Conservation (phyloP, 2,329 filamentous ascomycete genomes). For the Cladosporium oxysporum region DNA sequence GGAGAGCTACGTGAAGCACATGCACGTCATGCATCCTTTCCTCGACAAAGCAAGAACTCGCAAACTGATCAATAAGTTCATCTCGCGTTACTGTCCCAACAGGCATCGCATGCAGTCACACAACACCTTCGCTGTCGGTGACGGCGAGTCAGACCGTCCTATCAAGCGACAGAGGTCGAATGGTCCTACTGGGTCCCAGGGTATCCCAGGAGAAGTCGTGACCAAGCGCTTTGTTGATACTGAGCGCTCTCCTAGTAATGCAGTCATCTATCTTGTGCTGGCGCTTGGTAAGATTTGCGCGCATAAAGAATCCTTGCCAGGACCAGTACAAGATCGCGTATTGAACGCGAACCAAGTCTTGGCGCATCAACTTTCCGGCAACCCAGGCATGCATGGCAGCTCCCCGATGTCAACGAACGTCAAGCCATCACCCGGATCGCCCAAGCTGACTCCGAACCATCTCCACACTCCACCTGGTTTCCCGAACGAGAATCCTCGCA, state of each 20-base stretch:
- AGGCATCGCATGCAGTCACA: constrained; percentile 23
- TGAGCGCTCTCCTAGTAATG: constrained; percentile 72
- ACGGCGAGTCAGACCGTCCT: constrained; percentile 30
- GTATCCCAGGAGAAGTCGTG: constrained; percentile 14
- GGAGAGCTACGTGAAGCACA: constrained; percentile 59
- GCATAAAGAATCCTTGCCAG: constrained; percentile 53
- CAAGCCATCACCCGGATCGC: constrained; percentile 43
- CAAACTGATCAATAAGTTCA: constrained; percentile 55
- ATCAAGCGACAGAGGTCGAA: constrained; percentile 37
- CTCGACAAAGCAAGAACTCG: constrained; percentile 57
- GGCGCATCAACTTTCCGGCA: constrained; percentile 33
- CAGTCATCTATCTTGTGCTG: constrained; percentile 77
- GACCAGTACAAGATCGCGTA: constrained; percentile 56
- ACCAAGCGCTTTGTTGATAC: constrained; percentile 32
- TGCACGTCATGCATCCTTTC: constrained; percentile 66
- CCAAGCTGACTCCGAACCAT: constrained; percentile 38
- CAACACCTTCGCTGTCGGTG: constrained; percentile 29
- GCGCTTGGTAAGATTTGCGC: constrained; percentile 83
- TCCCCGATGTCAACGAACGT: constrained; percentile 36
- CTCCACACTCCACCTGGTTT: constrained; percentile 34
- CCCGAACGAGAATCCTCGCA: constrained; percentile 5
- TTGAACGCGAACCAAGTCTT: constrained; percentile 40
- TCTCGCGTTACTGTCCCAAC: constrained; percentile 47
- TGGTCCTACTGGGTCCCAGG: constrained; percentile 25
- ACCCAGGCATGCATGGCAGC: constrained; percentile 26